Base-by-base conservation (phyloP, 768 basidiomycete genomes). In the Filobasidium wieringae region DNA sequence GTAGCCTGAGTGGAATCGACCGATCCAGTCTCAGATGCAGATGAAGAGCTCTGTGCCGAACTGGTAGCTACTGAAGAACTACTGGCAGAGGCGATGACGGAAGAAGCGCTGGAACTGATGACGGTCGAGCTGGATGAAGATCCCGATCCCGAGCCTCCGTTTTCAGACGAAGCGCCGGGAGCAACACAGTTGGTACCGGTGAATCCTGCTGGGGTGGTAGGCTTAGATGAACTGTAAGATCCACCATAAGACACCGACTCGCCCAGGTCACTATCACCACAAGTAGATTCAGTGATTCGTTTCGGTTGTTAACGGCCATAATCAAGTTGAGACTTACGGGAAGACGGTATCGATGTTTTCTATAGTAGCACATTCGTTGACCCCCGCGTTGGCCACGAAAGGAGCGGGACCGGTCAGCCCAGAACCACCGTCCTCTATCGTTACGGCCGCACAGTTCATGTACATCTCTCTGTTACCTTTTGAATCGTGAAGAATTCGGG, bases 391-490 rank as follows among this genome's bases (percentile, higher is more conserved):
- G 47, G 71, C 71, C 32, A 73, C 68, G 55, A 73, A 73, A 17
- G 72, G 72, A 2, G 67, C 53, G 24, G 72, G 72, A 41, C 66
- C 66, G 11, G 53, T 59, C 17, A 71, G 41, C n/a, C 70, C 70
- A 12, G 64, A 61, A 31, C 70, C 72, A 22, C 70, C 69, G 36
- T 65, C 61, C 7, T 61, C 59, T 43, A 73, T 64, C 12, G 65
- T 68, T 24, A 73, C 68, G 3, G 64, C 57, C 4, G 72, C 72
- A 41, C 72, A 73, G 55, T 73, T 71, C 53, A 70, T 66, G 54
- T 64, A 58, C 58, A 59, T 55, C 36, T 61, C 60, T 34, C 60
- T 49, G 27, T 61, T 61, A 11, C 59, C 59, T 51, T n/a, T 22
- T 22, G 1, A 12, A 2, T 17, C 22, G 30, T 15, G 24, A 32